Evolutionary conservation across 2,329 filamentous ascomycete species (phyloP).

Genomic region (Leptographium lundbergii): DNA sequence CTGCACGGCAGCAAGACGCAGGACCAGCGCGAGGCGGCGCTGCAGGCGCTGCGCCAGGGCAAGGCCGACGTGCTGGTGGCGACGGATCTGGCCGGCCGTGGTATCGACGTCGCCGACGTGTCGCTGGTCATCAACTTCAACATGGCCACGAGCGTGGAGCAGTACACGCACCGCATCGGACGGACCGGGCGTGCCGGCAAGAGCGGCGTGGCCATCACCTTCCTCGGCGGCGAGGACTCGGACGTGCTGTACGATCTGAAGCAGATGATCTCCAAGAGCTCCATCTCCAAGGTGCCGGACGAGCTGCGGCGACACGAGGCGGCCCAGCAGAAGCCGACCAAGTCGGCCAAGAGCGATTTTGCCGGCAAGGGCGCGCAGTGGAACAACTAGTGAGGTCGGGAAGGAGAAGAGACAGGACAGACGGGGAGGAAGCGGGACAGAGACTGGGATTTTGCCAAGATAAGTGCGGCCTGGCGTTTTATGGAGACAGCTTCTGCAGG

Average conservation of each 20-base stretch:
- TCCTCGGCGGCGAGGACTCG: conserved; percentile 78
- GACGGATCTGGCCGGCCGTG: conserved; percentile 87
- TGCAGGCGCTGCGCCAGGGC: conserved; percentile 72
- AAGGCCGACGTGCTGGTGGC: conserved; percentile 81
- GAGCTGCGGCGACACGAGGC: conserved; percentile 82
- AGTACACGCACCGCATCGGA: conserved; percentile 92
- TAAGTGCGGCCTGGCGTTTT: not conserved
- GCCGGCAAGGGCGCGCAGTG: conserved; percentile 14
- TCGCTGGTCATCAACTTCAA: conserved; percentile 97
- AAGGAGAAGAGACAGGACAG: no score
- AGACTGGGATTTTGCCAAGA: not conserved
- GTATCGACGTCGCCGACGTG: conserved; percentile 95
- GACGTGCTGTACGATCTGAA: conserved; percentile 91
- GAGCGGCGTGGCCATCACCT: conserved; percentile 90
- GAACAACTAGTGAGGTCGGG: conserved; percentile 11
- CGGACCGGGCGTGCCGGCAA: conserved; percentile 96
- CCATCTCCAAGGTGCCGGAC: conserved; percentile 79
- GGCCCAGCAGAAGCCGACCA: conserved; percentile 64
- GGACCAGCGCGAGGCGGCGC: conserved; percentile 89
- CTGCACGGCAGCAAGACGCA: conserved; percentile 94
- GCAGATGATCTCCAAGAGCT: conserved; percentile 88
- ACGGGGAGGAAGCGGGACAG: not conserved
- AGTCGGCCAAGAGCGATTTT: conserved; percentile 13
- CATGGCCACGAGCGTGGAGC: conserved; percentile 88
- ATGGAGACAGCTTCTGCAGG: no score